Conservation (phyloP, 169 alveolate species). For the Cryptosporidium felis region DNA sequence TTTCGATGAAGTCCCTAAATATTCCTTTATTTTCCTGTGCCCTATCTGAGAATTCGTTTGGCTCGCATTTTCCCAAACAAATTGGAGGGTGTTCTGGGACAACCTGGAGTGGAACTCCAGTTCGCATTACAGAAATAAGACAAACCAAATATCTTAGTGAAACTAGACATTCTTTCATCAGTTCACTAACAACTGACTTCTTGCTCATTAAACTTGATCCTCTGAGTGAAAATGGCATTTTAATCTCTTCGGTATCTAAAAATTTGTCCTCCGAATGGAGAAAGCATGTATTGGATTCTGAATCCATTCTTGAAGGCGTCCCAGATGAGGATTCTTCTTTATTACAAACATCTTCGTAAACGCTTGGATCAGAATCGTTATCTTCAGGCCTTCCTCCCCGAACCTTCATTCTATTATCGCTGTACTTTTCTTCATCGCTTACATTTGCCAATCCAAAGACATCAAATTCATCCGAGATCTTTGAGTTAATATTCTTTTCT, state of each 20-base stretch:
- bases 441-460: background rate
- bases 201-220: too few relatives aligned
- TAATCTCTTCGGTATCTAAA: too few relatives aligned
- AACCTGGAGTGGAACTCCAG: background rate
- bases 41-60: background rate
- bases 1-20: background rate
- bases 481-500: too few relatives aligned
- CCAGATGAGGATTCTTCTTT: too few relatives aligned
- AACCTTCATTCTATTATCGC: background rate
- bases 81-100: constrained; percentile 62
- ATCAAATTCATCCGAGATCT: background rate
- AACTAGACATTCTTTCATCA: constrained; percentile 35
- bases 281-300: too few relatives aligned
- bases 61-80: background rate
- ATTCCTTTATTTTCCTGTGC: background rate
- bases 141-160: constrained; percentile 61
- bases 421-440: background rate
- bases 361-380: background rate
- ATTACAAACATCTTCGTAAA: too few relatives aligned
- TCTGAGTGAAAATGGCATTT: too few relatives aligned
- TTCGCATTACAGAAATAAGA: background rate
- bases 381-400: background rate
- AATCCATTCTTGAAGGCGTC: too few relatives aligned
- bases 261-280: background rate
- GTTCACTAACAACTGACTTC: background rate